Evolutionary conservation across 768 basidiomycete genomes (phyloP), one percentile per base, ranked within the genome.

Genomic region (Amanita fuliginea): DNA sequence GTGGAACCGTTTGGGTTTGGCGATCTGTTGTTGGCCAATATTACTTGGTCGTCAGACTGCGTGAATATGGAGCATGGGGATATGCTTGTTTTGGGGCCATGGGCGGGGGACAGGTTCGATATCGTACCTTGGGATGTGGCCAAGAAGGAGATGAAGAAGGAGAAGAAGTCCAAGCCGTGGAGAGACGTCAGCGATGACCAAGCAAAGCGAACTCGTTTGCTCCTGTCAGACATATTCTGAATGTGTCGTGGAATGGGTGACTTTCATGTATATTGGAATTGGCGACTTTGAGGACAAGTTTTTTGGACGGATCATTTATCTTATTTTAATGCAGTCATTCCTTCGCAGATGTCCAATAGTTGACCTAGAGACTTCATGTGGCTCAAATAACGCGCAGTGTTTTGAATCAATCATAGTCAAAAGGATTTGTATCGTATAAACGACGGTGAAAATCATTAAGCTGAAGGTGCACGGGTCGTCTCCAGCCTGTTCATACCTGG

Each of bases 21-120:
- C 30, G 39, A 51, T 40, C 36, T 51, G 42, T 34, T 51, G 19
- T 19, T 51, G 42, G 37, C 35, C 49, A 43, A 43, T 18, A 44
- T 44, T 9, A 43, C 35, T 10, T 51, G 49, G 49, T 51, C 49
- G 26, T 18, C 40, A 10, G 33, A 51, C 19, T 1, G 16, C 21
- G 26, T 40, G 11, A 36, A 36, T 7, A 51, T 51, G 43, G 41
- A 51, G 8, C 28, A 43, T 39, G 47, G 40, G 5, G 16, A 49
- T 19, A 33, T 34, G 16, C 32, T 43, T 7, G 42, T 45, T 16
- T 42, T 37, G 22, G 49, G 49, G 22, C 42, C 41, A 7, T 51
- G 49, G 49, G 40, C 32, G 6, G 49, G 49, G 21, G 49, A 51
- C 18, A 42, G 42, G 32, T 51, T 51, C 44, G 49, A 51, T 26